Evolutionary conservation across 441 rosid genomes (phyloP), one percentile per base, ranked within the genome.

Genomic region (Aleurites moluccanus): DNA sequence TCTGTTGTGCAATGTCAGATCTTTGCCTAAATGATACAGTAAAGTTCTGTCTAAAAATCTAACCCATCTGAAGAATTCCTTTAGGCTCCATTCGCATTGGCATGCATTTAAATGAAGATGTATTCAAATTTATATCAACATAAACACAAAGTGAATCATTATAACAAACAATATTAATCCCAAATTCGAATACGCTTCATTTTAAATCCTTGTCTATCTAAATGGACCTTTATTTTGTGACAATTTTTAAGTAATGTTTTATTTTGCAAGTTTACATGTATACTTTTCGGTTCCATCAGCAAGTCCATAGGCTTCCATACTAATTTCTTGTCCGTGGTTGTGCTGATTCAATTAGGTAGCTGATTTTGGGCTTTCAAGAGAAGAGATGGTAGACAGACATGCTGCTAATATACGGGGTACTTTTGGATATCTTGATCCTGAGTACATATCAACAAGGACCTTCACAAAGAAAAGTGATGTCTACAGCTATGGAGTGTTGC

Each of bases 281-380:
- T 15, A 3, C 35, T 9, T 33, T 20, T 55, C 23, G 56, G 13
- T 18, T 68, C 44, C 44, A 25, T 14, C 68, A 57, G 28, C 11
- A 67, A 56, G n/a, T 18, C 27, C 8, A 9, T 40, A 33, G 45
- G 27, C 42, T 44, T 21, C 53, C 52, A 30, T 67, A 16, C 27
- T 27, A 55, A 15, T 4, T 55, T 25, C 10, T 55, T 64, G 15
- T 64, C 49, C 49, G 30, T 67, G 47, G 60, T 35, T 61, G 45
- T 30, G 28, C 47, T 68, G 80, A 61, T 70, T 68, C 49, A 57
- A 76, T 67, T 72, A 96, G 99, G 98, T 96, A 20, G 97, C 99
- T 79, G 99, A 96, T 83, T 93, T 96, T 80, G 99, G 99, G 63
- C 97, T 96, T 61, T 96, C 99, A 67, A 90, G 98, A 80, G 99